phyloP scores from a whole-genome alignment of 202 grass and related monocot species.

The Digitaria exilis region DNA sequence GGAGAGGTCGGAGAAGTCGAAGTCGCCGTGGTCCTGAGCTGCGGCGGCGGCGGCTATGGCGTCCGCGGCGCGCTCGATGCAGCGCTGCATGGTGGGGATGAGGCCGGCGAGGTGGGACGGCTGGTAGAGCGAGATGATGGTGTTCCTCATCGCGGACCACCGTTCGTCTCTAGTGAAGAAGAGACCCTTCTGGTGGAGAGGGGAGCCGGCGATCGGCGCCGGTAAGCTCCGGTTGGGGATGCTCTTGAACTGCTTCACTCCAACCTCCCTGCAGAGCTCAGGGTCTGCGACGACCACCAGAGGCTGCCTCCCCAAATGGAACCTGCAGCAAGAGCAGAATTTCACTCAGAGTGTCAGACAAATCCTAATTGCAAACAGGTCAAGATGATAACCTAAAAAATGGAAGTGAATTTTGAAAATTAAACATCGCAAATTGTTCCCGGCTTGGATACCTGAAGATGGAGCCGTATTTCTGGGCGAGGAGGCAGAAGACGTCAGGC shows the following conservation, averaged over 20 bases:
- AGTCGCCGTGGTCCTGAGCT: background rate
- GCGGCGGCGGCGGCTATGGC: conserved; percentile 3
- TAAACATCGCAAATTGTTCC: background rate
- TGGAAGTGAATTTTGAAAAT: background rate
- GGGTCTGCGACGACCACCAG: conserved; percentile 76
- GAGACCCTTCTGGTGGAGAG: conserved; percentile 80
- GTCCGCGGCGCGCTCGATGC: conserved; percentile 40
- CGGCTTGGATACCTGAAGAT: conserved; percentile 56
- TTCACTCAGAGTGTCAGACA: background rate
- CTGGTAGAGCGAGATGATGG: conserved; percentile 85
- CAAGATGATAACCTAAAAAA: background rate
- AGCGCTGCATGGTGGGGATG: conserved; percentile 76
- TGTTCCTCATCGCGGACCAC: conserved; percentile 82
- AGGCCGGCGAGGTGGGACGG: conserved; percentile 76
- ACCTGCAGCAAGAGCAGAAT: conserved; percentile 38
- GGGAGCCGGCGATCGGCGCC: conserved; percentile 67
- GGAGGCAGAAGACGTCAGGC: conserved; percentile 63
- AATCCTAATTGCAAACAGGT: background rate
- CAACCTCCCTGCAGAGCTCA: conserved; percentile 76
- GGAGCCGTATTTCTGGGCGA: conserved; percentile 69
- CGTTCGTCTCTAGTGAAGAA: conserved; percentile 81
- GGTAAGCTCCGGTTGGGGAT: conserved; percentile 77
- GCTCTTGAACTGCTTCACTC: conserved; percentile 82
- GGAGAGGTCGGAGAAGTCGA: conserved; percentile 70
- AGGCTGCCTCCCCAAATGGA: conserved; percentile 83